Evolutionary conservation across 2,329 filamentous ascomycete species (phyloP).

Genomic region (Xylaria sp.): DNA sequence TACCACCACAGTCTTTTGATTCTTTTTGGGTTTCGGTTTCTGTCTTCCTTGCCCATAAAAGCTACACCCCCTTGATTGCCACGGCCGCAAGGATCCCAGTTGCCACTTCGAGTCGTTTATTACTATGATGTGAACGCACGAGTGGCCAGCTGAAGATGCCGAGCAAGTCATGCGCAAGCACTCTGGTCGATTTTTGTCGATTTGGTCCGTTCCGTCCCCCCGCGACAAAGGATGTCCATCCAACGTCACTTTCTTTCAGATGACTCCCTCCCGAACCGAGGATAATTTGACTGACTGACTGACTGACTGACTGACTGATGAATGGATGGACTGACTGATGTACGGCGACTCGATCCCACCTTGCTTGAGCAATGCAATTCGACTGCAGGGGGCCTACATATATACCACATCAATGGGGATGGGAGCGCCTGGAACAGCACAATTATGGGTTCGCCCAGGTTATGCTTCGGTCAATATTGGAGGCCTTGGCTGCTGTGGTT

Average conservation of each 20-base stretch:
- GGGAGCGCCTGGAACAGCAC: neutral
- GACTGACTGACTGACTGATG: neutral
- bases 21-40: neutral
- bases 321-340: neutral
- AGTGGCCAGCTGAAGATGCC: constrained; percentile 26
- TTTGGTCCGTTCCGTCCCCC: neutral
- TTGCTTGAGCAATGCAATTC: neutral
- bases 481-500: neutral
- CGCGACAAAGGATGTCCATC: neutral
- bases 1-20: neutral
- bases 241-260: neutral
- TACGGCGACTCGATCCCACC: neutral
- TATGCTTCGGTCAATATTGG: constrained; percentile 6
- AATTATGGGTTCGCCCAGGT: neutral
- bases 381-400: neutral
- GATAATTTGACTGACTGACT: neutral
- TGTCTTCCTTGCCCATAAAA: neutral
- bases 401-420: neutral
- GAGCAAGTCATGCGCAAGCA: constrained; percentile 13
- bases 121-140: constrained; percentile 8
- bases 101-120: constrained; percentile 24
- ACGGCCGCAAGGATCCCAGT: constrained; percentile 9
- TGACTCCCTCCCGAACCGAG: neutral
- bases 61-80: neutral
- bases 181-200: constrained; percentile 16